A percentile compares a stretch with the other conserved stretches of the same genome.
Evolutionary conservation across 371 early-diverging fungal species (phyloP).

Genomic region (Apophysomyces ossiformis): DNA sequence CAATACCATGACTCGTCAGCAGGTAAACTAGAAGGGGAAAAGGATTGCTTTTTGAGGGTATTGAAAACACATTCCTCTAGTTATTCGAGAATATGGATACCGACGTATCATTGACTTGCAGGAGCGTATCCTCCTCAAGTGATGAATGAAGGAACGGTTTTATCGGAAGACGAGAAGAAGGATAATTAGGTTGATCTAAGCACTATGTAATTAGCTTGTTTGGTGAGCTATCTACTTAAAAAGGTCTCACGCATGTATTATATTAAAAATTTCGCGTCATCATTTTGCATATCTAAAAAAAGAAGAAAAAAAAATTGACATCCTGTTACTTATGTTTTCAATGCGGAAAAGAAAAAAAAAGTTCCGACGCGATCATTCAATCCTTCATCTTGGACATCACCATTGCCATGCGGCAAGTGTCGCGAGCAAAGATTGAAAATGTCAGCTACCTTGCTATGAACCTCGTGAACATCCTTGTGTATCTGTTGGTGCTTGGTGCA

Average conservation of each 20-base stretch:
- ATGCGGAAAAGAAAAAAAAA: not conserved
- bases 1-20: not conserved
- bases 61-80: not conserved
- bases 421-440: slow-evolving; percentile 44
- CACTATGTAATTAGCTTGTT: slow-evolving; percentile 8
- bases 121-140: not conserved
- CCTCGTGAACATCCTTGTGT: slow-evolving; percentile 29
- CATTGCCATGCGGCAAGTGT: slow-evolving; percentile 20
- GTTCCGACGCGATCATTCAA: not conserved
- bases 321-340: not conserved
- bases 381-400: slow-evolving; percentile 10
- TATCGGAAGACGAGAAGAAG: not conserved
- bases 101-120: not conserved
- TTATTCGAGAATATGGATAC: not conserved
- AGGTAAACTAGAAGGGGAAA: not conserved
- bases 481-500: slow-evolving; percentile 35
- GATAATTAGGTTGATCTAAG: not conserved
- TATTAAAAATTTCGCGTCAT: slow-evolving; percentile 3
- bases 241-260: not conserved
- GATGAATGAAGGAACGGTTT: not conserved
- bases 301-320: too few species aligned
- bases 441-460: slow-evolving; percentile 33
- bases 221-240: not conserved
- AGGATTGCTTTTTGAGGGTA: not conserved
- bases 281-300: slow-evolving; percentile 7